Base-by-base conservation (phyloP, 2,329 filamentous ascomycete genomes). In the Pezicula rhizophila region DNA sequence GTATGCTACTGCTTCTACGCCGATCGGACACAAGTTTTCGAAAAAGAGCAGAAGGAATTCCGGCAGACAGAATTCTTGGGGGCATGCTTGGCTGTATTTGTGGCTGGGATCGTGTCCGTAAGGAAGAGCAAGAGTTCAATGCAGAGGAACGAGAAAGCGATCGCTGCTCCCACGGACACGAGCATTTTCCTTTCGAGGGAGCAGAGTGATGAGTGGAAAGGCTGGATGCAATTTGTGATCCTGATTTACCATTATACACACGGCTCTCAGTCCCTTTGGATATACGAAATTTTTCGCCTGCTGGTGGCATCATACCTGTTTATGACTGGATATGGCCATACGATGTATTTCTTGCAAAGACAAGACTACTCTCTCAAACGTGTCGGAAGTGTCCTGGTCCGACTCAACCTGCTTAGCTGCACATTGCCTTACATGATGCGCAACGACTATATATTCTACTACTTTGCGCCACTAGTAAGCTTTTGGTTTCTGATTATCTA, bases 141-240 rank as follows among this genome's bases (percentile, higher is more conserved):
- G 3, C n/a, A 54, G 51, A 35, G 31, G 35, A 14, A 35, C 44
- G 18, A 14, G 28, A 23, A 34, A n/a, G 3, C 18, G 28, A 8
- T 15, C 14, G 15, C 15, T 11, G 18, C 10, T 39, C 14, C 15
- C 20, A 23, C 3, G 18, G 17, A 38, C 14, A 18, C 31, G 17
- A 23, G 40, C 34, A 64, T 64, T 1, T 74, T 77, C 46, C 64
- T 84, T 5, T 70, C 75, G 1, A 70, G 80, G 45, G 69, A 75
- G 41, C 78, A 84, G 55, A 78, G 77, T 0, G 74, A 84, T 52
- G 82, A 85, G 60, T 82, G 80, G 74, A 85, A 84, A 65, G 82
- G 82, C 2, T 77, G 79, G 71, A 80, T 85, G 77, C 80, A 84
- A 54, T 69, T 71, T 12, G 63, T 73, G 15, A 67, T 78, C 39